Conservation (phyloP, 495 filamentous ascomycete species). For the Podospora pseudoanserina region DNA sequence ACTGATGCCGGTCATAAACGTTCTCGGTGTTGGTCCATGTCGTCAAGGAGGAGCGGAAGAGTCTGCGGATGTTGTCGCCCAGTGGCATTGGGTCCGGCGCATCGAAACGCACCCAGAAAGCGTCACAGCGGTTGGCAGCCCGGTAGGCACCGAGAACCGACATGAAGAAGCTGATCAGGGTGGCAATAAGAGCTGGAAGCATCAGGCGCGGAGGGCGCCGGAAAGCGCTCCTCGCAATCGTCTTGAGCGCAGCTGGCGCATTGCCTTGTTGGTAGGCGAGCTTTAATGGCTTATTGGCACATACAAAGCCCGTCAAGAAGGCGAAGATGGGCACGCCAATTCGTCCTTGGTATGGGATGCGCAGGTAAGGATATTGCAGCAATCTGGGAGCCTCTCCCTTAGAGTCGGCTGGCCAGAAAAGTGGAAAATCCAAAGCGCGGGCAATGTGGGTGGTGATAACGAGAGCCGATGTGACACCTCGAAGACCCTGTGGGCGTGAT, state of each 20-base stretch:
- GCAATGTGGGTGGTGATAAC: slow-evolving; percentile 63
- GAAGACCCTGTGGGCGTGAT: slow-evolving; percentile 50
- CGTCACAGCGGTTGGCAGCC: slow-evolving; percentile 52
- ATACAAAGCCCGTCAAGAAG: slow-evolving; percentile 65
- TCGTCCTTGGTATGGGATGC: slow-evolving; percentile 59
- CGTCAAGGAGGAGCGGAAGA: slow-evolving; percentile 48
- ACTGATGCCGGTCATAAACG: slow-evolving; percentile 61
- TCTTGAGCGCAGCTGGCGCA: slow-evolving; percentile 47
- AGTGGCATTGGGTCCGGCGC: slow-evolving; percentile 39
- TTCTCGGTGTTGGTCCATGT: slow-evolving; percentile 59
- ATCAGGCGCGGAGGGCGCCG: slow-evolving; percentile 60
- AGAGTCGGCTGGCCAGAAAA: slow-evolving; percentile 53
- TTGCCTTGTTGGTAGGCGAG: slow-evolving; percentile 53
- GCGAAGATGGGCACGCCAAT: slow-evolving; percentile 64
- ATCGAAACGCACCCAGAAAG: slow-evolving; percentile 57
- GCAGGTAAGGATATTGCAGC: slow-evolving; percentile 58
- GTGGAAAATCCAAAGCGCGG: slow-evolving; percentile 53
- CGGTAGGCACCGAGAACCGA: slow-evolving; percentile 57
- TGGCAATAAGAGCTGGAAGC: slow-evolving; percentile 57
- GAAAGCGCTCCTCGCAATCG: slow-evolving; percentile 59
- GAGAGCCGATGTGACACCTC: slow-evolving; percentile 61
- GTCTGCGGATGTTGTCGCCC: slow-evolving; percentile 29
- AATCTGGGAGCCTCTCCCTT: slow-evolving; percentile 46
- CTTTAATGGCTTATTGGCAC: slow-evolving; percentile 61
- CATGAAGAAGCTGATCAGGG: slow-evolving; percentile 53